Evolutionary conservation across 75 land plant genomes (phyloP), one percentile per base, ranked within the genome.

Genomic region (Pinus tabuliformis): DNA sequence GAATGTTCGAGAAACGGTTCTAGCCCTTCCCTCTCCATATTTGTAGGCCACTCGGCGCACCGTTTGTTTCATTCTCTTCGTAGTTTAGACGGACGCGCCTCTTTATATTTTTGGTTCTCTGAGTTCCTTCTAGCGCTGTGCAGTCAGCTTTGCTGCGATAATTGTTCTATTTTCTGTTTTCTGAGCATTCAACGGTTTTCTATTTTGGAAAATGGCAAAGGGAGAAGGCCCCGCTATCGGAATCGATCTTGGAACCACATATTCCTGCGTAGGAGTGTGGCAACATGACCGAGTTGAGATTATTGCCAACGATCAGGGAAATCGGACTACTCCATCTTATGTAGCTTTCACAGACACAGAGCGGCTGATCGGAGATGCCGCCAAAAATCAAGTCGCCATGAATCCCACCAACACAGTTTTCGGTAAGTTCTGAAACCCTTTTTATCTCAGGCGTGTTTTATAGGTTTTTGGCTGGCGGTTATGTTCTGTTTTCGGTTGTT

Each of bases 351-450:
- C 76, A 0, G 82, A 82, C 39, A 78, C 71, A 0, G 83, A 82
- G 64, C 62, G 83, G 13, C 83, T 82, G 54, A 79, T 82, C 26
- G 83, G 83, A 5, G 83, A 82, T 56, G 83, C 83, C 1, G 83
- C 83, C 76, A 79, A 79, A 68, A 81, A 78, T 57, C 82, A 81
- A 42, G 82, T 59, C 13, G 74, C 80, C 56, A 81, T 65, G 83
- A 82, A 82, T 56, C 83, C 83, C 49, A 73, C 62, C 56, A 82
- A 82, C 70, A 82, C 82, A 5, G 74, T 81, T 26, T 81, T 81
- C 59, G 80, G 82, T 81, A 12, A 39, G 82, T 63, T 9, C 54
- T 49, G 12, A 49, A 49, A 49, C 54, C 54, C 54, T 11, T 49
- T 2, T 49, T 49, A 8, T 49, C 12, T 49, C 12, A 8, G 54